phyloP scores from a whole-genome alignment of 495 filamentous ascomycete genomes.

The Daldinia loculata region DNA sequence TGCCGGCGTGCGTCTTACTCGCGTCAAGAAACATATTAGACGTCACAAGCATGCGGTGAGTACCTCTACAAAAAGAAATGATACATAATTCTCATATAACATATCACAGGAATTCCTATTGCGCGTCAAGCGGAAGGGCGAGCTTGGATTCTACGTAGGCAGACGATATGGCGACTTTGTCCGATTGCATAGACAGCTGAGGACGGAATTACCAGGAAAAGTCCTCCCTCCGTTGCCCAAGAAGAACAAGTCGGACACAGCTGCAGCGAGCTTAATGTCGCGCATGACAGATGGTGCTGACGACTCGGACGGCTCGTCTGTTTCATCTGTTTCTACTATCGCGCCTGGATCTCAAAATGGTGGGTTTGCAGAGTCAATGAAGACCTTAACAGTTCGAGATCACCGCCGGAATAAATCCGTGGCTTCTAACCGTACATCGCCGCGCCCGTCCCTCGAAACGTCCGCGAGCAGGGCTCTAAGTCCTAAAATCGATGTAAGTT shows the following conservation, averaged over 20 bases:
- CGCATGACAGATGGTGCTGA: constrained; percentile 60
- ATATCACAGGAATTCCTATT: constrained; percentile 83
- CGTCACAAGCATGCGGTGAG: constrained; percentile 92
- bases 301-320: constrained; percentile 76
- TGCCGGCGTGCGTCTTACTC: constrained; percentile 82
- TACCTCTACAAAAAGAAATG: constrained; percentile 13
- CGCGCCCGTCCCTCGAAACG: constrained; percentile 51
- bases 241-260: constrained; percentile 83
- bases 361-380: constrained; percentile 47
- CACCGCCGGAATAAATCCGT: constrained; percentile 47
- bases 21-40: constrained; percentile 84
- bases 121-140: constrained; percentile 75
- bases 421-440: constrained; percentile 48
- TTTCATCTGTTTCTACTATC: constrained; percentile 77
- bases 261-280: constrained; percentile 62
- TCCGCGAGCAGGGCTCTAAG: constrained; percentile 25
- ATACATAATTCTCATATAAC: constrained; percentile 27
- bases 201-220: constrained; percentile 90
- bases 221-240: constrained; percentile 84
- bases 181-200: constrained; percentile 77
- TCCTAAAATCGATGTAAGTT: constrained; percentile 38
- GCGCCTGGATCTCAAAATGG: constrained; percentile 33
- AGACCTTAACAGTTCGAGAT: constrained; percentile 54
- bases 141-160: constrained; percentile 78
- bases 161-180: constrained; percentile 90